Evolutionary conservation across 176 grass and related monocot species (phyloP).

Genomic region (Oryza glaberrima): DNA sequence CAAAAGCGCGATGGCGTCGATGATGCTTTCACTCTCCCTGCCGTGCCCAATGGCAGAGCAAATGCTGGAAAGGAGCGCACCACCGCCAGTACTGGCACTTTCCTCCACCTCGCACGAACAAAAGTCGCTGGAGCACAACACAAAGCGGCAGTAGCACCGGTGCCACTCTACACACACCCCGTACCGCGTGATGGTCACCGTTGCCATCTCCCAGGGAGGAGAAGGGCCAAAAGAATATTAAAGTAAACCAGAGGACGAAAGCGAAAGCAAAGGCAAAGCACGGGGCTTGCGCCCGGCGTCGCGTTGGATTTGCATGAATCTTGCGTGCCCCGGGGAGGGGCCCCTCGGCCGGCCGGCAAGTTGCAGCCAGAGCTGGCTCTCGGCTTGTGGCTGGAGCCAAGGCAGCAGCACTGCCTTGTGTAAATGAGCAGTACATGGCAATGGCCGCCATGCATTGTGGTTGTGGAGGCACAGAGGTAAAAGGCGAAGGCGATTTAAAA

Average conservation of each 20-base stretch:
- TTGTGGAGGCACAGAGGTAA: neutral
- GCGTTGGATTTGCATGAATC: constrained; percentile 74
- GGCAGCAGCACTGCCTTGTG: neutral
- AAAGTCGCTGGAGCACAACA: constrained; percentile 15
- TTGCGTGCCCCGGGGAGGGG: constrained; percentile 40
- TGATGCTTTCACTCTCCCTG: constrained; percentile 36
- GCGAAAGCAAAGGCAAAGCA: constrained; percentile 41
- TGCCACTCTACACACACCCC: neutral
- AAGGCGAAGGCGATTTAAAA: constrained; percentile 26
- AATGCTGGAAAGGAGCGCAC: constrained; percentile 23
- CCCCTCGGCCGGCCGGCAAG: constrained; percentile 33
- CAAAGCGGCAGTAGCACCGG: neutral
- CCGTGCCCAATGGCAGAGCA: constrained; percentile 29
- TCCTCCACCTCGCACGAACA: constrained; percentile 39
- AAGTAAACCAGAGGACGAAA: neutral
- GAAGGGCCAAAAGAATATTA: too few relatives aligned
- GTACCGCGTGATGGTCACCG: neutral
- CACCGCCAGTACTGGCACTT: constrained; percentile 28
- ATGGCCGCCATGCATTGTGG: constrained; percentile 1
- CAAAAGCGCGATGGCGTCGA: constrained; percentile 39
- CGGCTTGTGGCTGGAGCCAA: constrained; percentile 45
- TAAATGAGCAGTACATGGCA: neutral
- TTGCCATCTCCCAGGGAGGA: constrained; percentile 22
- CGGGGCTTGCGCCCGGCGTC: constrained; percentile 2
- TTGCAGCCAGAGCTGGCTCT: constrained; percentile 26